Percentiles rank a stretch among this genome's conserved stretches.
Evolutionary conservation across 2,329 filamentous ascomycete genomes (phyloP).

Genomic region (Monosporascus sp.): DNA sequence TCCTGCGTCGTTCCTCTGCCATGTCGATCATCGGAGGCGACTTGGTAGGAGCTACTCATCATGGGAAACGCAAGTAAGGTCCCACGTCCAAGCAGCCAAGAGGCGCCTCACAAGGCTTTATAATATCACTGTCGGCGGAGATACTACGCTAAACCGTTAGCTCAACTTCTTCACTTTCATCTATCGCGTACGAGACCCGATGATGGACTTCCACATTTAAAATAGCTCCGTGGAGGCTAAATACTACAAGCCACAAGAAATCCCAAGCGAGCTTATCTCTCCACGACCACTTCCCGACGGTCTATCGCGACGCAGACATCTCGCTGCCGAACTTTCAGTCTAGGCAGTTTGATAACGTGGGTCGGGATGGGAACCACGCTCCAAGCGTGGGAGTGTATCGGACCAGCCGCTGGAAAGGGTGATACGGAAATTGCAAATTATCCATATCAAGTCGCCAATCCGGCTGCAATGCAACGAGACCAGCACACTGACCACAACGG

Average conservation of each 20-base stretch:
- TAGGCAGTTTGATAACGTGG: background rate
- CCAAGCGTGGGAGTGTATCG: background rate
- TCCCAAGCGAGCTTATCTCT: background rate
- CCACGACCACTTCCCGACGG: background rate
- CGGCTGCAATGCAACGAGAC: background rate
- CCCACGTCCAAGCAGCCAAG: conserved; percentile 1
- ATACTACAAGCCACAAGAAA: background rate
- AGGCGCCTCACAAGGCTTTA: conserved; percentile 2
- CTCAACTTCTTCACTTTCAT: conserved; percentile 7
- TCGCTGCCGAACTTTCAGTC: background rate
- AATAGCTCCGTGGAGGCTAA: background rate
- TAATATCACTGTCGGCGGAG: conserved; percentile 3
- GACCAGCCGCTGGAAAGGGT: background rate
- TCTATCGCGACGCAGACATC: background rate
- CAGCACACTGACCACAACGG: background rate
- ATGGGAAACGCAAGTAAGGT: background rate
- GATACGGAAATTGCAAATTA: background rate
- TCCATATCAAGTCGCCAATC: background rate
- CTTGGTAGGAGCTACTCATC: background rate
- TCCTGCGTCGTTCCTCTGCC: background rate
- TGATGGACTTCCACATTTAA: conserved; percentile 5
- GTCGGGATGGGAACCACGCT: background rate
- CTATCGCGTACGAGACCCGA: conserved; percentile 1
- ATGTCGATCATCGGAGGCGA: background rate
- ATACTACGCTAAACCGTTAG: conserved; percentile 4